Percentiles rank a stretch among this genome's conserved stretches.
Evolutionary conservation across 2,329 filamentous ascomycete species (phyloP).

Genomic region (Aspergillus sergii): DNA sequence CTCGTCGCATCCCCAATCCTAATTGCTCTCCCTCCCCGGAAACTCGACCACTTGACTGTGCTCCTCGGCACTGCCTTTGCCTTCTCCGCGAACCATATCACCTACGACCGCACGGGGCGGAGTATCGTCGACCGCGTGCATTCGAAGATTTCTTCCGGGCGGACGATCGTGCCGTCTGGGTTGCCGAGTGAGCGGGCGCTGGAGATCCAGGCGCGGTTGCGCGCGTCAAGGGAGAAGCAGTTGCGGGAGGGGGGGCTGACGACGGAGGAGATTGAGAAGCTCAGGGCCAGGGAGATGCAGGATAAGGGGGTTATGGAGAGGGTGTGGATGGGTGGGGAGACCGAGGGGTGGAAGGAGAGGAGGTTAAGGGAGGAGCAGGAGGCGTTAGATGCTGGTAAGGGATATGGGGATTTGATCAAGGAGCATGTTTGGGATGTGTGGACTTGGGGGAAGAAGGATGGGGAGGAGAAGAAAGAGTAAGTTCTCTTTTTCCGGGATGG

Average conservation of each 20-base stretch:
- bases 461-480: neutral
- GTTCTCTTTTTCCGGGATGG: neutral
- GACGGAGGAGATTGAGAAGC: constrained; percentile 36
- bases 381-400: constrained; percentile 46
- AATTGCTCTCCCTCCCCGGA: constrained; percentile 41
- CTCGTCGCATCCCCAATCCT: constrained; percentile 36
- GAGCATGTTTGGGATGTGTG: constrained; percentile 52
- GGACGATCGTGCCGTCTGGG: constrained; percentile 11
- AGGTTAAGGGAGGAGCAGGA: constrained; percentile 46
- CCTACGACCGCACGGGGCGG: constrained; percentile 39
- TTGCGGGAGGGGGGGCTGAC: constrained; percentile 23
- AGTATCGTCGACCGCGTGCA: constrained; percentile 39
- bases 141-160: constrained; percentile 26
- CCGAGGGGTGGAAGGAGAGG: constrained; percentile 47
- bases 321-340: constrained; percentile 47
- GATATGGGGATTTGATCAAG: constrained; percentile 49
- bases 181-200: constrained; percentile 38
- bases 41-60: constrained; percentile 40
- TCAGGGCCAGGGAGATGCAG: constrained; percentile 32
- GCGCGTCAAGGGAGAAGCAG: constrained; percentile 31
- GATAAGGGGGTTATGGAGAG: constrained; percentile 33
- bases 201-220: constrained; percentile 35
- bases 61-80: constrained; percentile 43
- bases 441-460: constrained; percentile 39
- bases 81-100: constrained; percentile 43